These are phyloP conservation scores for Pseudogymnoascus sp. DNA, from an alignment of 2,329 filamentous ascomycete genomes.

Conservation along the genomic window DNA sequence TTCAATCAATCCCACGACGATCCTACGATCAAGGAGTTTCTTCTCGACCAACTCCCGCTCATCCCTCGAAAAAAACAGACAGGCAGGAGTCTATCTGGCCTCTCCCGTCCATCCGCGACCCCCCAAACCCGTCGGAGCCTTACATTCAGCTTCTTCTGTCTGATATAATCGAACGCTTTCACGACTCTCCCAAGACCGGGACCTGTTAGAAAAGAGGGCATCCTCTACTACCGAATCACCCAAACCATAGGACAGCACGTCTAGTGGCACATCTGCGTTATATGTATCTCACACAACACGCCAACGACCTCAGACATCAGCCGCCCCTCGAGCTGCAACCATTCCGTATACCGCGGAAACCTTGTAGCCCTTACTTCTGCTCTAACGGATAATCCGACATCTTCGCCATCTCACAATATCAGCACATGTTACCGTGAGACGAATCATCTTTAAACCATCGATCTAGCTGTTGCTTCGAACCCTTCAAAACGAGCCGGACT, in stretches of 20 bases:
- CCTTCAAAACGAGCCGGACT: neutral
- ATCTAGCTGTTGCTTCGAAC: neutral
- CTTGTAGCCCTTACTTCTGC: constrained; percentile 80
- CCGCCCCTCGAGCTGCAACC: constrained; percentile 91
- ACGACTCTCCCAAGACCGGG: constrained; percentile 8
- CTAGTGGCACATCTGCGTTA: constrained; percentile 30
- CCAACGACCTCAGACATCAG: constrained; percentile 88
- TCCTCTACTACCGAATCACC: constrained; percentile 18
- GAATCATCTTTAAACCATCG: constrained; percentile 5
- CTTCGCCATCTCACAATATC: constrained; percentile 14
- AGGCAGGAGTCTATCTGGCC: constrained; percentile 7
- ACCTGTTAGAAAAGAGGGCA: constrained; percentile 17
- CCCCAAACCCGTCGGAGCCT: neutral
- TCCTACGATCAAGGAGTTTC: neutral
- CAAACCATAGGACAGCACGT: constrained; percentile 27
- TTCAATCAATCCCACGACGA: neutral
- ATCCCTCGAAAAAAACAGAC: neutral
- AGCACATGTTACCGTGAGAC: constrained; percentile 3
- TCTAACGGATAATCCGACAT: constrained; percentile 74
- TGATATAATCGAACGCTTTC: constrained; percentile 11
- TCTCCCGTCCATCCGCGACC: constrained; percentile 15
- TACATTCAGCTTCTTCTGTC: constrained; percentile 10
- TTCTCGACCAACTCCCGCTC: neutral
- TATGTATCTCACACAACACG: constrained; percentile 42
- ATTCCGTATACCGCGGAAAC: constrained; percentile 94